These are phyloP conservation scores for Botrytis paeoniae DNA, from an alignment of 2,329 filamentous ascomycete species.

Conservation along the genomic window DNA sequence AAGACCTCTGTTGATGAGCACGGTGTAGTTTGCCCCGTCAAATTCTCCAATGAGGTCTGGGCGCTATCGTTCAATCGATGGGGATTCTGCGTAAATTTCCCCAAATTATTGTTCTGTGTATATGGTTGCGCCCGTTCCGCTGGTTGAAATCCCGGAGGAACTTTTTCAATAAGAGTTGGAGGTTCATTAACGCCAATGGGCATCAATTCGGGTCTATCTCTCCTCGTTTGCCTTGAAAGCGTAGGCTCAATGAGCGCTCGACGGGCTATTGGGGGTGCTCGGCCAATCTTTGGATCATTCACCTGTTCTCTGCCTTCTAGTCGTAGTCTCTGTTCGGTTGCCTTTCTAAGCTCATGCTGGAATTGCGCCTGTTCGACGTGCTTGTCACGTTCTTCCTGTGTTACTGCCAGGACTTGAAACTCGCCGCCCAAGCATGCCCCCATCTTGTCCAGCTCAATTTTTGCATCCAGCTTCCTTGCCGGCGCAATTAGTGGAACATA, in stretches of 20 bases:
- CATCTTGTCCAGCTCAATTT: not conserved
- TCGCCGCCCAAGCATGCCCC: not conserved
- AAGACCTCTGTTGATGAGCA: not conserved
- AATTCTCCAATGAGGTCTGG: not conserved
- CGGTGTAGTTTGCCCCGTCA: not conserved
- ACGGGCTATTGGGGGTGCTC: slow-evolving; percentile 10
- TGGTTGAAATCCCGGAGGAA: not conserved
- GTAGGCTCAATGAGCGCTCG: not conserved
- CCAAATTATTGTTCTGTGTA: not conserved
- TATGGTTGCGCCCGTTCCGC: not conserved
- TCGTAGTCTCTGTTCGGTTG: not conserved
- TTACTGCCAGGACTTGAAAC: not conserved
- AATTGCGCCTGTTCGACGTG: not conserved
- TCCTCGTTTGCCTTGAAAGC: no score
- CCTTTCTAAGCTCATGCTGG: not conserved
- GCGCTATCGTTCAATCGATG: not conserved
- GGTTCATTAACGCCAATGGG: not conserved
- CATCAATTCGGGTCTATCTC: not conserved
- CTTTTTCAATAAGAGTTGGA: not conserved
- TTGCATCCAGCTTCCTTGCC: not conserved
- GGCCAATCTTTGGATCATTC: slow-evolving; percentile 4
- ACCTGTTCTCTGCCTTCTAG: slow-evolving; percentile 4
- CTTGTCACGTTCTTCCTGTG: not conserved
- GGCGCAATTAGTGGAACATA: not conserved
- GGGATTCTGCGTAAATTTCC: not conserved